Percentiles rank a stretch among this genome's conserved stretches.
Conservation (phyloP, 2,329 filamentous ascomycete species). For the Fusarium chaquense region DNA sequence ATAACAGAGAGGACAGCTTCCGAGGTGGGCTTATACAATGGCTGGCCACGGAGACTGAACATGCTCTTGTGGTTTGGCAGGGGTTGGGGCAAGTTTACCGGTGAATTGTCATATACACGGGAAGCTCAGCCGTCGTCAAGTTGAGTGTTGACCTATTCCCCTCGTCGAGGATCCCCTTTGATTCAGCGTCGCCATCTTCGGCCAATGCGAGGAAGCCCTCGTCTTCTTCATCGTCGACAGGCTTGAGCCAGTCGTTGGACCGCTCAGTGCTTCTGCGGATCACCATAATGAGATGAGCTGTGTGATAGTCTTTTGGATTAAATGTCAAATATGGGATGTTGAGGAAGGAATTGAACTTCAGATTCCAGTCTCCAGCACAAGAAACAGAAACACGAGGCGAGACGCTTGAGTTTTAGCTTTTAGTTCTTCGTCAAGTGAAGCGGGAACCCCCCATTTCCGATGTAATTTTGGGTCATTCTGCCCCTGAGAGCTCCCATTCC, state of each 20-base stretch:
- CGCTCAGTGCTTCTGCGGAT: constrained; percentile 39
- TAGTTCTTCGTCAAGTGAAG: constrained; percentile 16
- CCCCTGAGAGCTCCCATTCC: constrained; percentile 32
- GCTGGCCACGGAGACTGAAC: constrained; percentile 1
- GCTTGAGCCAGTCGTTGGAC: constrained; percentile 43
- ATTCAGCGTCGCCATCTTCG: constrained; percentile 43
- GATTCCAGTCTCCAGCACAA: not conserved
- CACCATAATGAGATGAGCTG: constrained; percentile 30
- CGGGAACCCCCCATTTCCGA: constrained; percentile 20
- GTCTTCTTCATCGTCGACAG: constrained; percentile 45
- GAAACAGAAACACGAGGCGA: constrained; percentile 10
- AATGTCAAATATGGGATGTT: constrained; percentile 1
- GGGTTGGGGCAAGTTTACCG: constrained; percentile 40
- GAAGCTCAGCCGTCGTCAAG: constrained; percentile 39
- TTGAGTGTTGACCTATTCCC: constrained; percentile 43
- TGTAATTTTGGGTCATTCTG: constrained; percentile 35
- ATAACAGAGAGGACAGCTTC: not conserved
- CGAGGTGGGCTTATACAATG: not conserved
- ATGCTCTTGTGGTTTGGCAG: constrained; percentile 2
- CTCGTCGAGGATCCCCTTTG: constrained; percentile 45
- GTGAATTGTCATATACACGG: constrained; percentile 49
- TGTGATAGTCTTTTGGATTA: not conserved
- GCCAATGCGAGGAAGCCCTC: constrained; percentile 42
- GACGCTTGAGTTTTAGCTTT: constrained; percentile 22
- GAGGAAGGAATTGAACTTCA: constrained; percentile 7